Conservation (phyloP, 495 filamentous ascomycete species). For the Tuber brumale region DNA sequence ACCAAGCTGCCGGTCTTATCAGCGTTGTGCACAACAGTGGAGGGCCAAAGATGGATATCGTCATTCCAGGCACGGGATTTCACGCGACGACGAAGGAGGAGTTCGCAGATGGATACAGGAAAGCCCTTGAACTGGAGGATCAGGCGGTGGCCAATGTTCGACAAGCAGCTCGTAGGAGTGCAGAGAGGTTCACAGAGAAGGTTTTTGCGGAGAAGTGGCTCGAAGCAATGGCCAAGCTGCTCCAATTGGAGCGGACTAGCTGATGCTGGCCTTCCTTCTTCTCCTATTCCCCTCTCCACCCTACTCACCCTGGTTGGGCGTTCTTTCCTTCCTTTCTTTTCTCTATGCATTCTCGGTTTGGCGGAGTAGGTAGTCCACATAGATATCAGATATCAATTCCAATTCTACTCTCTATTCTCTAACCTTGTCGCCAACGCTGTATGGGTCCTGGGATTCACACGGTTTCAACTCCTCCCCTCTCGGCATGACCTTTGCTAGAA, state of each 20-base stretch:
- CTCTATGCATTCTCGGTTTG: background rate
- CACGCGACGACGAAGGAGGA: slow-evolving; percentile 68
- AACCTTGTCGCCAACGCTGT: slow-evolving; percentile 14
- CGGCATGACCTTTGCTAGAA: slow-evolving; percentile 40
- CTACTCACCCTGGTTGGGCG: background rate
- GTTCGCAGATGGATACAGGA: slow-evolving; percentile 71
- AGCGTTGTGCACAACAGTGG: slow-evolving; percentile 86
- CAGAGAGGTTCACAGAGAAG: slow-evolving; percentile 78
- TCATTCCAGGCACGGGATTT: slow-evolving; percentile 66
- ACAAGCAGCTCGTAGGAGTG: slow-evolving; percentile 63
- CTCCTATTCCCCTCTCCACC: background rate
- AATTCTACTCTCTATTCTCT: background rate
- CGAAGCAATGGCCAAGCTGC: slow-evolving; percentile 50
- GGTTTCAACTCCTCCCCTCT: slow-evolving; percentile 32
- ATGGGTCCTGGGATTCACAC: slow-evolving; percentile 32
- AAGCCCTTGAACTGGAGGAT: slow-evolving; percentile 60
- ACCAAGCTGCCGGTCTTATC: slow-evolving; percentile 89
- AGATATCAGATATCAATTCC: background rate
- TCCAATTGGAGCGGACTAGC: background rate
- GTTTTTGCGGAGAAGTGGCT: slow-evolving; percentile 77
- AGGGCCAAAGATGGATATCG: slow-evolving; percentile 88
- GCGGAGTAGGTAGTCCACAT: background rate
- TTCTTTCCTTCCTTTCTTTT: background rate
- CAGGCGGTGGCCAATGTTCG: slow-evolving; percentile 68
- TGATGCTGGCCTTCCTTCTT: background rate